phyloP scores from a whole-genome alignment of 192 early-diverging fungal genomes.

The Coemansia sp. region DNA sequence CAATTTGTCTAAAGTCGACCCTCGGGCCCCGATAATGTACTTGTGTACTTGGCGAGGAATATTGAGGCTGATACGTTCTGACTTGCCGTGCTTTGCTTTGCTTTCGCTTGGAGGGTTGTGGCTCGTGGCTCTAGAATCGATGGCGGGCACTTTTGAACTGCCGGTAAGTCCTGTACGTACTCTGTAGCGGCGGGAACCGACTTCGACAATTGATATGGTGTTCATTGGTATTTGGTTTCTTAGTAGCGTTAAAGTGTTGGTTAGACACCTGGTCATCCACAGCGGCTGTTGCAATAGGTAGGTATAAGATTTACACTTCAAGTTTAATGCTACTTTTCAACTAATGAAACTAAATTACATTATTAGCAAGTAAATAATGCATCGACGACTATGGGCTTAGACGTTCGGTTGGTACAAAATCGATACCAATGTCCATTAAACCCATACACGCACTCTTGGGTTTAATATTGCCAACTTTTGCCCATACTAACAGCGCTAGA shows the following conservation, averaged over 20 bases:
- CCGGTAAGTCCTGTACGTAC: constrained; percentile 14
- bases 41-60: constrained; percentile 29
- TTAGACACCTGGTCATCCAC: too few relatives aligned
- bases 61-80: neutral
- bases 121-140: neutral
- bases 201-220: constrained; percentile 12
- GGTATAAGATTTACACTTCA: too few relatives aligned
- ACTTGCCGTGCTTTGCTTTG: neutral
- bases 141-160: neutral
- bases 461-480: too few relatives aligned
- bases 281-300: too few relatives aligned
- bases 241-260: neutral
- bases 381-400: too few relatives aligned
- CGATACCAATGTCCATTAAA: too few relatives aligned
- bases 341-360: too few relatives aligned
- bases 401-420: too few relatives aligned
- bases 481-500: too few relatives aligned
- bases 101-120: neutral
- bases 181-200: constrained; percentile 22
- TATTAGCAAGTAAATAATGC: too few relatives aligned
- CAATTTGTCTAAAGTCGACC: constrained; percentile 5
- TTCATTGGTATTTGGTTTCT: neutral
- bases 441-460: too few relatives aligned
- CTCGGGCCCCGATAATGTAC: constrained; percentile 10
- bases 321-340: too few relatives aligned